Evolutionary conservation across 139 green algal genomes (phyloP), one percentile per base, ranked within the genome.

Genomic region (Protoeuglena noctilucae): DNA sequence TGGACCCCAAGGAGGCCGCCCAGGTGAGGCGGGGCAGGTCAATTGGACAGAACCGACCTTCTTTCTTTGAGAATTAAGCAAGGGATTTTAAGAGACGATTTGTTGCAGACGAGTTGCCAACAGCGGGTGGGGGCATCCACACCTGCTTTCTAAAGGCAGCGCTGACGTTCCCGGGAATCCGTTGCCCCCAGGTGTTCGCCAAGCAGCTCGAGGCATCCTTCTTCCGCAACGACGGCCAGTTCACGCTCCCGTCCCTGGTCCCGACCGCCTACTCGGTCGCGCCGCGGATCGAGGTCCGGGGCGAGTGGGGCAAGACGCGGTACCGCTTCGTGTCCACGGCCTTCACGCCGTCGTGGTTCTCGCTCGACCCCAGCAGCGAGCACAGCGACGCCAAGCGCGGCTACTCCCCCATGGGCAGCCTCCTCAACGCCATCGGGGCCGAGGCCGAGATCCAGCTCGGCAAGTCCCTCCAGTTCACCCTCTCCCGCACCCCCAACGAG

Each of bases 261-360:
- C 76, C 72, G 50, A 94, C 90, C 2, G 74, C 94, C 29, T 66
- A 68, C 28, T 87, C 75, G 3, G 65, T 98, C 51, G 78, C 96
- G 76, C 90, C 90, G 40, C 90, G 87, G 61, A 78, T 98, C 27
- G 86, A 97, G 71, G 94, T 85, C 2, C 76, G 83, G 26, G 90
- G 90, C 0, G 75, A 88, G 62, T 72, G 94, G 51, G 82, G 82
- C 3, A 75, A 81, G 60, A 80, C 82, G 23, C 58, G 77, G 58
- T 83, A 48, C 26, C 74, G 89, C 7, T 72, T 97, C 19, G 83
- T 94, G 21, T 75, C 65, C 28, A 82, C 83, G 16, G 82, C 84
- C n/a, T 74, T 73, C 46, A 80, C 94, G 25, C 78, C 80, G n/a
- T 76, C 77, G 43, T 62, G 74, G 29, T 71, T 85, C 24, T 79